Percentiles rank a stretch among this genome's conserved stretches.
These are phyloP conservation scores for Solanum ossicruentum DNA, from an alignment of 257 asterid species.

Conservation along the genomic window DNA sequence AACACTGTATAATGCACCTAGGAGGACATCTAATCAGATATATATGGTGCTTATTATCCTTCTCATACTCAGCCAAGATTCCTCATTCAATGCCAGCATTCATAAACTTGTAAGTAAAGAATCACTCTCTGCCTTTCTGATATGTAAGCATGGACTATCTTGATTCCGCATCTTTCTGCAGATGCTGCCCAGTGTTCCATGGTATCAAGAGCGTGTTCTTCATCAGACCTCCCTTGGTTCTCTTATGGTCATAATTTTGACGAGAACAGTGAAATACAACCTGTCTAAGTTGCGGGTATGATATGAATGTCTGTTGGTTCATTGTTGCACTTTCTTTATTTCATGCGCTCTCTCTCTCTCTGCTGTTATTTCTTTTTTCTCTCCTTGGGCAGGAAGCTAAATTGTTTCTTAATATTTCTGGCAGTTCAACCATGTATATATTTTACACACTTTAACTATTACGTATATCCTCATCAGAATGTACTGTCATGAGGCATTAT, in stretches of 20 bases:
- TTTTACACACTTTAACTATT: not conserved
- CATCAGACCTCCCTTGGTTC: constrained; percentile 54
- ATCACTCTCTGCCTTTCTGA: not conserved
- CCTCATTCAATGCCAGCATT: constrained; percentile 78
- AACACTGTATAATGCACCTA: constrained; percentile 77
- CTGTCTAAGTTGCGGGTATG: constrained; percentile 62
- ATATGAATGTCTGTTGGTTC: not conserved
- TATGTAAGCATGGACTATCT: not conserved
- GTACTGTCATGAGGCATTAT: not conserved
- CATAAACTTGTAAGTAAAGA: constrained; percentile 58
- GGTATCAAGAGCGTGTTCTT: constrained; percentile 44
- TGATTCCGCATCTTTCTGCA: constrained; percentile 18
- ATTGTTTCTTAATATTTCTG: not conserved
- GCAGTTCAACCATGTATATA: not conserved
- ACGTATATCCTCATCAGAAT: not conserved
- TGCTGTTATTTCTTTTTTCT: not conserved
- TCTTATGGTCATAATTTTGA: constrained; percentile 72
- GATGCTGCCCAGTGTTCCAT: constrained; percentile 66
- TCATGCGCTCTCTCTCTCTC: not conserved
- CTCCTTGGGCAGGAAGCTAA: not conserved
- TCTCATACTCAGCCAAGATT: constrained; percentile 92
- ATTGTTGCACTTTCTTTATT: not conserved
- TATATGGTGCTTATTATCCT: constrained; percentile 86
- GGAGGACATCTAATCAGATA: constrained; percentile 76
- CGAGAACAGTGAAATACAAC: constrained; percentile 61